Base-by-base conservation (phyloP, 768 basidiomycete species). In the Porpolomopsis calyptriformis region DNA sequence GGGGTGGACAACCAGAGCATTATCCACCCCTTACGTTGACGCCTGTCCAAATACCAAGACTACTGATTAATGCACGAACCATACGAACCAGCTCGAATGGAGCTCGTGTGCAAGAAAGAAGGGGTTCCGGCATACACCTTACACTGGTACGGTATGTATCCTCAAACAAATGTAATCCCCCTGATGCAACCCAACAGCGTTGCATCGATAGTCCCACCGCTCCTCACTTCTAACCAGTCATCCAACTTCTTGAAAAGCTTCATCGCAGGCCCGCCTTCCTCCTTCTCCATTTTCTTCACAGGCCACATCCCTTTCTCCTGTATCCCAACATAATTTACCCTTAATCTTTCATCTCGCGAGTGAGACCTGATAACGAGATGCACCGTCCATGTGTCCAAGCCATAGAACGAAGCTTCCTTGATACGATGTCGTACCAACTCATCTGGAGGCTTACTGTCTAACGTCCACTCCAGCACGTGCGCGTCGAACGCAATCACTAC, bases 321-420 rank as follows among this genome's bases (percentile, higher is more conserved):
- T 29, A 96, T 71, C 1, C 88, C 88, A 9, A 86, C 72, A 57
- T 82, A 96, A 60, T 90, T 79, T 31, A 96, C 66, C 39, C 60
- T 57, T 34, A 91, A 62, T 25, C 60, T 55, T 19, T 60, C 62
- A 7, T 60, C 61, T 38, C 51, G 24, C 47, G 42, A 42, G 4
- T 72, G 67, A 10, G 81, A 60, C 57, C 80, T 76, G 45, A 90
- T 62, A 23, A 81, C 75, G 49, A 97, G 68, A 51, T 87, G 75
- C 34, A 96, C 64, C 0, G 72, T 66, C 76, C 87, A 93, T 0
- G 71, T 68, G 47, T 87, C 77, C 8, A 73, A 72, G 1, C 82
- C 84, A 53, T 88, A 89, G 61, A 86, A 89, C 2, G 91, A 90
- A 0, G 78, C 89, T 60, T 93, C 89, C 58, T 91, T 96, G 64